Base-by-base conservation (phyloP, 2,329 filamentous ascomycete species). In the Fusarium bulbicola region DNA sequence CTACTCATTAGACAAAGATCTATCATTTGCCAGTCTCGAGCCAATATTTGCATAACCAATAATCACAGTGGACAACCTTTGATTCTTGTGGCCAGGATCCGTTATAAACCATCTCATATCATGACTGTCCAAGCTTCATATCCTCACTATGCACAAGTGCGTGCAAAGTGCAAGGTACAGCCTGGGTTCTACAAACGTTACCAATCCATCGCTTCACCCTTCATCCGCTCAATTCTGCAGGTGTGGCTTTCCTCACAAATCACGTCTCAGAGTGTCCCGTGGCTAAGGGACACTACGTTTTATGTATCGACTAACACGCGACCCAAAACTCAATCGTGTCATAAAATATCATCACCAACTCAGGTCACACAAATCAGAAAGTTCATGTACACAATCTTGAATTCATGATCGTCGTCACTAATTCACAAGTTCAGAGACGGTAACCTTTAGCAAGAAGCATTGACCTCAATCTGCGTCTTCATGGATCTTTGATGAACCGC, bases 241-340 rank as follows among this genome's bases (percentile, higher is more conserved):
- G 52, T 43, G 50, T 63, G 56, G 54, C 66, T 59, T 68, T 72
- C 73, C 66, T 73, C 59, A 74, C 74, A 73, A 53, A 67, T 71
- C 47, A 69, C 43, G 73, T 72, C 63, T 71, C 73, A 77, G 71
- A 72, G 50, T 40, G 40, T 63, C 73, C 73, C 50, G 59, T 47
- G 26, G 56, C 57, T 43, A 59, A 59, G 34, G 53, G 13, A 20
- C 49, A 53, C 49, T 42, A 21, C 18, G 47, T 59, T 63, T 67
- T 58, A 66, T 67, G 62, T 67, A 26, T 66, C 45, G 40, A 60
- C 62, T 65, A 65, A 32, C 63, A 53, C 54, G 53, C 21, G 21
- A 68, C 50, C 36, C 40, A 68, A 73, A 70, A 70, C 70, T 53
- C 53, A 46, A 24, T 36, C 36, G 66, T 74, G 43, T 73, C 66